Base-by-base conservation (phyloP, 176 grass and related monocot genomes). In the Bonia amplexicaulis region DNA sequence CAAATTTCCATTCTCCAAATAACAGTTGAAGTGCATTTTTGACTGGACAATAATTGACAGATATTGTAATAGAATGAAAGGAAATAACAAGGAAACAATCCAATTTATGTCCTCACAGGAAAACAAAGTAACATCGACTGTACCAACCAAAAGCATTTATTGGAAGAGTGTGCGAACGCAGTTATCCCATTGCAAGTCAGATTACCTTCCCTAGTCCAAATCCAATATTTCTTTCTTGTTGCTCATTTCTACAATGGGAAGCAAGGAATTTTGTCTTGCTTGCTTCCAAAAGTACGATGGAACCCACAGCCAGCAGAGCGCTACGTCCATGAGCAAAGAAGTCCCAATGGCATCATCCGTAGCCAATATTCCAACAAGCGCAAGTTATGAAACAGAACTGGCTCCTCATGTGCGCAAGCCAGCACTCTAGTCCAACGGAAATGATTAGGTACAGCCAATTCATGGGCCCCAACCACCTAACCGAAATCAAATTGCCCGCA, bases 201-300 rank as follows among this genome's bases (percentile, higher is more conserved):
- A 73, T 52, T 85, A 23, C 35, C 46, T 73, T 83, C 4, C 69
- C 44, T 22, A 29, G 20, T 55, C 47, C 26, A 60, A 67, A 67
- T 67, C 27, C 0, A 40, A 90, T 73, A 72, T 79, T 58, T 87
- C 80, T 90, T 87, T 61, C 80, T 58, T 82, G 88, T 0, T 29
- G 17, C 17, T 71, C 55, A 78, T 82, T 76, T 33, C 1, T 51
- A 79, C 9, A 29, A 83, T 33, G 49, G 44, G 60, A 87, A 87
- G 80, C 80, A 83, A 90, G 29, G 79, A 68, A 90, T 73, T 73
- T 73, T 46, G 26, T 31, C n/a, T 90, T 59, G 66, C 79, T 86
- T 90, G 81, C 48, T 23, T 73, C 29, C 29, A 57, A 73, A 83
- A 90, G 26, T 20, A 77, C 13, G 73, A 68, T 66, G 79, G 84